Base-by-base conservation (phyloP, 768 basidiomycete species). In the Hypsizygus marmoreus region DNA sequence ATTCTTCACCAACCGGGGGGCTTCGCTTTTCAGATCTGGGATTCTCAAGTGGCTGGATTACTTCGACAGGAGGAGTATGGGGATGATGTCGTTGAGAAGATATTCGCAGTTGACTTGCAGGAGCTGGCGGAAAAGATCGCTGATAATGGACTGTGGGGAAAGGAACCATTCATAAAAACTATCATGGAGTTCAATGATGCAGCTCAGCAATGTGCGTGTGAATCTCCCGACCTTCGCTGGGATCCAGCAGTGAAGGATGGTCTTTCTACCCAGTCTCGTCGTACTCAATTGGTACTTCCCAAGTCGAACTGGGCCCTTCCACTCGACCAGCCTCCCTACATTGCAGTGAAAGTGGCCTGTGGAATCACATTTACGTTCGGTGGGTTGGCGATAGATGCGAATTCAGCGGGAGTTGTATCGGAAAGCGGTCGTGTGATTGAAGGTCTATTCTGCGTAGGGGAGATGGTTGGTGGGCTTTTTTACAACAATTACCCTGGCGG, bases 321-420 rank as follows among this genome's bases (percentile, higher is more conserved):
- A 4, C 63, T 87, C 19, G 73, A 79, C 28, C 51, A 72, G 31
- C 59, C 68, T 10, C 82, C 82, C 0, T 82, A 83, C 53, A 65
- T 85, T 58, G 84, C 84, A 2, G 80, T 87, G 24, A 84, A 81
- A 55, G 80, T 87, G 6, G 68, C 78, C 0, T 86, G 84, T 64
- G 86, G 84, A 5, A 76, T 85, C 43, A 86, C 85, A 1, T 88
- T 86, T 65, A 87, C 83, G 2, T 87, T 86, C 65, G 84, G 85
- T 0, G 85, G 85, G 1, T 59, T 87, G 2, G 77, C 74, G 0
- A 77, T 87, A 50, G 75, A 85, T 53, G 73, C 81, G 0, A 55
- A 66, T 12, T 81, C 77, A 0, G 73, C 78, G 8, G 74, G 61
- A 1, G 82, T 86, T 5, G 37, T 84, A 1, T 72, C 71, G 0